Evolutionary conservation across 768 basidiomycete species (phyloP).

Genomic region (Pulveroboletus sp.): DNA sequence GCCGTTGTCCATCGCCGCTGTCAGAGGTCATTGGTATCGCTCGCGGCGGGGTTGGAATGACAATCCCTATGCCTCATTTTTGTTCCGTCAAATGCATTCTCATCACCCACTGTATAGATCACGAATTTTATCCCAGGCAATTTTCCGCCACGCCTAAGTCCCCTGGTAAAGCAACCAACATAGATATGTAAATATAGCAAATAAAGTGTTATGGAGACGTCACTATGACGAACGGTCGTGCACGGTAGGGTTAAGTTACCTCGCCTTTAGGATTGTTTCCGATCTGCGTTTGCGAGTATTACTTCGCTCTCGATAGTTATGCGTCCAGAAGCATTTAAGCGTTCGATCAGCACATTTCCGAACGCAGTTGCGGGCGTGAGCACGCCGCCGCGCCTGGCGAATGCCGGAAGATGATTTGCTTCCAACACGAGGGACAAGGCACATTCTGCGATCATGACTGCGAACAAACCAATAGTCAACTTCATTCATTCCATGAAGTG

Average conservation of each 20-base stretch:
- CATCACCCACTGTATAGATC: not conserved
- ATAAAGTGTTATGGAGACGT: not conserved
- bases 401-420: conserved; percentile 48
- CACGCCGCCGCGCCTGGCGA: conserved; percentile 67
- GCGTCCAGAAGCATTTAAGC: conserved; percentile 55
- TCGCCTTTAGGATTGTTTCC: conserved; percentile 10
- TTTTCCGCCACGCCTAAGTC: too few relatives aligned
- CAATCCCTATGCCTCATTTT: not conserved
- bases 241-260: not conserved
- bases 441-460: conserved; percentile 75
- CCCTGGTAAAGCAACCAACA: not conserved
- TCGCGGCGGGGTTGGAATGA: not conserved
- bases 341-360: conserved; percentile 67
- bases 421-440: conserved; percentile 68
- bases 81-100: too few relatives aligned
- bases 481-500: not conserved
- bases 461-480: conserved; percentile 2
- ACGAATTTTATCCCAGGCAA: not conserved
- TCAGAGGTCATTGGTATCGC: not conserved
- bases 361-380: conserved; percentile 82
- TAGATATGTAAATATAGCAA: not conserved
- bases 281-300: conserved; percentile 7
- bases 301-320: conserved; percentile 57
- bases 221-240: not conserved
- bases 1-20: not conserved